A percentile compares a stretch with the other conserved stretches of the same genome.
phyloP scores from a whole-genome alignment of 2,329 filamentous ascomycete species.

The Dactylellina drechsleri region DNA sequence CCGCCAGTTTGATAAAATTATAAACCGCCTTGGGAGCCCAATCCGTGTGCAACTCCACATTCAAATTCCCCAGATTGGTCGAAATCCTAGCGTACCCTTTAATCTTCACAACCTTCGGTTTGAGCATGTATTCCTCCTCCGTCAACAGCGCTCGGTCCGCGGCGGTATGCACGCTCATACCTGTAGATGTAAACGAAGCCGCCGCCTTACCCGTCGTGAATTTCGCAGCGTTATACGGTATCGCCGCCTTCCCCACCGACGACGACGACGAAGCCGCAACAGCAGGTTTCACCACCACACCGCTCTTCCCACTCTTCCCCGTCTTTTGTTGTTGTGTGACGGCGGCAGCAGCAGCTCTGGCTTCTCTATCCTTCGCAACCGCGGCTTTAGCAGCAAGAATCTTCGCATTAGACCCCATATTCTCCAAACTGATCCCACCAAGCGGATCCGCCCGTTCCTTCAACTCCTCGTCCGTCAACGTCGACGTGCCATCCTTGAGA shows the following conservation, averaged over 20 bases:
- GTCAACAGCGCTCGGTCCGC: constrained; percentile 85
- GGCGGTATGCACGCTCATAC: constrained; percentile 89
- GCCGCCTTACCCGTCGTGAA: constrained; percentile 92
- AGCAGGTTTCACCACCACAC: background rate
- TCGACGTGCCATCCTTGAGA: constrained; percentile 75
- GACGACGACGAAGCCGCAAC: constrained; percentile 1
- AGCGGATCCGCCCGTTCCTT: constrained; percentile 70
- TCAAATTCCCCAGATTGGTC: constrained; percentile 85
- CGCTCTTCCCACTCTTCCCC: constrained; percentile 27
- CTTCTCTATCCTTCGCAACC: constrained; percentile 82
- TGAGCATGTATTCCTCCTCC: constrained; percentile 96
- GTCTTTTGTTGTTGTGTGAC: background rate
- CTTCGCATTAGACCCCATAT: constrained; percentile 81
- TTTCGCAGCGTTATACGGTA: constrained; percentile 83
- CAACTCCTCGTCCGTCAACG: constrained; percentile 69
- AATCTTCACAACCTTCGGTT: constrained; percentile 84
- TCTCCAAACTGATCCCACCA: constrained; percentile 78
- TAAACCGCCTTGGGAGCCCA: constrained; percentile 92
- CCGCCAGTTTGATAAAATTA: constrained; percentile 90
- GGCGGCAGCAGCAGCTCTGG: constrained; percentile 57
- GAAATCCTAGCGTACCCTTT: constrained; percentile 92
- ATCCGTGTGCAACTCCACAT: constrained; percentile 89
- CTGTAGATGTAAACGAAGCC: constrained; percentile 94
- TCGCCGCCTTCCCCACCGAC: constrained; percentile 33
- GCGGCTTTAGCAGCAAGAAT: constrained; percentile 91